Conservation (phyloP, 495 filamentous ascomycete species). For the Aspergillus asperescens region DNA sequence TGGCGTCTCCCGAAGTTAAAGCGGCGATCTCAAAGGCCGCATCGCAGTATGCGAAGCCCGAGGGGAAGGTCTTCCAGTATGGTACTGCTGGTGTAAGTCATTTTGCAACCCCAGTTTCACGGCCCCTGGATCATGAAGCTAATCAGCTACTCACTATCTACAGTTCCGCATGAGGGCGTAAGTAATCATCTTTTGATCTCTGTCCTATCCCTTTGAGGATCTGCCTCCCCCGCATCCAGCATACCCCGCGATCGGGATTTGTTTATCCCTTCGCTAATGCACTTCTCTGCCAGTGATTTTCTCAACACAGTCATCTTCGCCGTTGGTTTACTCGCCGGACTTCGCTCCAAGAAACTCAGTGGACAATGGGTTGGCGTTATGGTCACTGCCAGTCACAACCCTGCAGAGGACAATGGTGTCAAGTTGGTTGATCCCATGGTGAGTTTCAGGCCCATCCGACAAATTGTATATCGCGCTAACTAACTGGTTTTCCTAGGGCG, state of each 20-base stretch:
- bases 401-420: conserved; percentile 92
- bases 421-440: conserved; percentile 97
- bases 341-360: conserved; percentile 84
- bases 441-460: conserved; percentile 20
- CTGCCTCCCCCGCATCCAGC: conserved; percentile 36
- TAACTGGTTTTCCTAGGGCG: conserved; percentile 51
- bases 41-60: conserved; percentile 57
- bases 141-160: conserved; percentile 15
- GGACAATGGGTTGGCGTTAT: conserved; percentile 94
- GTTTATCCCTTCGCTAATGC: conserved; percentile 33
- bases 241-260: conserved; percentile 30
- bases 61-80: conserved; percentile 74
- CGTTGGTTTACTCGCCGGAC: conserved; percentile 79
- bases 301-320: conserved; percentile 90
- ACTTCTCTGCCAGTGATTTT: conserved; percentile 31
- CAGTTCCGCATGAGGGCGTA: conserved; percentile 80
- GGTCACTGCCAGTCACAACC: conserved; percentile 98
- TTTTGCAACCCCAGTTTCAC: conserved; percentile 3
- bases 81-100: conserved; percentile 82
- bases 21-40: conserved; percentile 43
- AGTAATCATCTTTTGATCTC: conserved; percentile 23
- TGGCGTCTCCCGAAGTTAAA: conserved; percentile 43
- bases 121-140: conserved; percentile 13
- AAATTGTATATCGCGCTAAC: not conserved
- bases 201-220: conserved; percentile 16